These are phyloP conservation scores for Pythium pectinolyticum DNA, from an alignment of 352 stramenopile genomes.

Conservation along the genomic window DNA sequence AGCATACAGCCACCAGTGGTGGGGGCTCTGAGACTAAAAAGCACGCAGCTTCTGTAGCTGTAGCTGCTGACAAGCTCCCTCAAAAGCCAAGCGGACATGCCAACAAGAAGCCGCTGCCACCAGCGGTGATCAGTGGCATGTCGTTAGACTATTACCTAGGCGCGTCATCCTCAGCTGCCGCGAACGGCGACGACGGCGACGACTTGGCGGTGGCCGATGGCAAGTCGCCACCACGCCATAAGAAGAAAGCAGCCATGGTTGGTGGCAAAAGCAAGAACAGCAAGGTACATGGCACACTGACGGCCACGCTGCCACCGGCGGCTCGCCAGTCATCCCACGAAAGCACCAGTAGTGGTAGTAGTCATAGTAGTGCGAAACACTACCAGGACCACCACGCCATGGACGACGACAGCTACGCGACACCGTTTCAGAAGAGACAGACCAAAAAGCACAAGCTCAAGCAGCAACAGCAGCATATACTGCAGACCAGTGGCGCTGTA, in stretches of 20 bases:
- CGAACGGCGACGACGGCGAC: conserved; percentile 11
- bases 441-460: conserved; percentile 52
- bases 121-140: conserved; percentile 50
- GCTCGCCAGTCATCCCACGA: background rate
- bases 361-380: too few species aligned
- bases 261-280: conserved; percentile 34
- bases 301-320: too few species aligned
- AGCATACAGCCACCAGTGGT: too few species aligned
- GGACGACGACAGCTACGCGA: conserved; percentile 33
- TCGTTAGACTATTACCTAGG: conserved; percentile 65
- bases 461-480: conserved; percentile 33
- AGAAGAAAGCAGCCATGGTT: conserved; percentile 41
- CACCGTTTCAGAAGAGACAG: conserved; percentile 48
- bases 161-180: conserved; percentile 20
- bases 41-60: background rate
- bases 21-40: conserved; percentile 4
- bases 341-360: too few species aligned
- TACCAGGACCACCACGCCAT: too few species aligned
- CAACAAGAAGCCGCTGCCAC: conserved; percentile 27
- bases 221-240: conserved; percentile 34
- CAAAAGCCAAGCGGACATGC: conserved; percentile 10
- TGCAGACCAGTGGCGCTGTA: conserved; percentile 24
- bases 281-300: too few species aligned
- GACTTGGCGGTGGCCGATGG: conserved; percentile 22
- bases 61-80: conserved; percentile 18